These are phyloP conservation scores for Sclerotinia spermophila DNA, from an alignment of 2,329 filamentous ascomycete species.

Conservation along the genomic window DNA sequence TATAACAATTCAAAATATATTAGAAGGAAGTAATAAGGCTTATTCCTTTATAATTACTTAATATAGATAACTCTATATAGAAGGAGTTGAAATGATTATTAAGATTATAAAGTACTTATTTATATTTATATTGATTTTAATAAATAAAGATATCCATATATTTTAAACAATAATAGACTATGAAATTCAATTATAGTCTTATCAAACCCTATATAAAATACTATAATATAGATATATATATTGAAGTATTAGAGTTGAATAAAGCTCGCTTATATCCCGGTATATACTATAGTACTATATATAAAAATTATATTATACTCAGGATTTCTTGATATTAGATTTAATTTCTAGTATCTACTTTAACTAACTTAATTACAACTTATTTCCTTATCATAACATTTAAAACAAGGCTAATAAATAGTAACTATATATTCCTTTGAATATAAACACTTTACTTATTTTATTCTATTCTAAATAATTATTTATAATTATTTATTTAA, in stretches of 20 bases:
- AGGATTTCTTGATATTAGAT: background rate
- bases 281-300: background rate
- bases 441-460: background rate
- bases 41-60: background rate
- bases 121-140: no score
- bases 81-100: background rate
- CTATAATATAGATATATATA: no score
- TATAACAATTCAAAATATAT: background rate
- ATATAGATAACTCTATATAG: background rate
- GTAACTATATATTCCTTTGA: background rate
- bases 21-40: background rate
- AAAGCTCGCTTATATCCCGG: background rate
- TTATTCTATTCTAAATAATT: background rate
- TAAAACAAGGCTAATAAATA: background rate
- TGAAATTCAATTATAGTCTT: background rate
- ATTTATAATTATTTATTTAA: no score
- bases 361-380: background rate
- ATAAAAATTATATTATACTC: background rate
- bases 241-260: background rate
- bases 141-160: no score
- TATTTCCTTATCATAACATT: background rate
- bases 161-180: background rate
- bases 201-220: background rate
- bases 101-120: no score
- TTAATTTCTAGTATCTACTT: background rate